These are phyloP conservation scores for Myxozyma neotropica DNA, from an alignment of 805 yeast genomes.

Conservation along the genomic window DNA sequence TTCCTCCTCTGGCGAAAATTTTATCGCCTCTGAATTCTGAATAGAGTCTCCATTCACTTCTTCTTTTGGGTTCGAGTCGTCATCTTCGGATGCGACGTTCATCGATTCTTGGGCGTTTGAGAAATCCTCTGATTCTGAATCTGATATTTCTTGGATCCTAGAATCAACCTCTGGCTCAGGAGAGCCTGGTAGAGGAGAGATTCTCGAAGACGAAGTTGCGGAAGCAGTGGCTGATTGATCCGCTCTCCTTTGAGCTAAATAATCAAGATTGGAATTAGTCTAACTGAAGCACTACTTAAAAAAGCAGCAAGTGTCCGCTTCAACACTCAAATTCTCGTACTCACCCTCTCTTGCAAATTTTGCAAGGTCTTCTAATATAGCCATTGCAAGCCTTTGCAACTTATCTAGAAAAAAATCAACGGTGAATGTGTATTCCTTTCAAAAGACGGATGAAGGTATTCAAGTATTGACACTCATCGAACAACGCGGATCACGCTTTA, in stretches of 20 bases:
- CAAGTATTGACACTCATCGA: too few relatives aligned
- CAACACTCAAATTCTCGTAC: background rate
- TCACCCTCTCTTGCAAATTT: conserved; percentile 6
- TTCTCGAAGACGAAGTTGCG: background rate
- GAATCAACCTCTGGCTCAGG: background rate
- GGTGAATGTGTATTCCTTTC: too few relatives aligned
- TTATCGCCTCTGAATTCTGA: background rate
- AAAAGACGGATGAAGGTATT: too few relatives aligned
- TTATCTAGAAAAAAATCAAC: too few relatives aligned
- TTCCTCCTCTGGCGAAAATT: conserved; percentile 35
- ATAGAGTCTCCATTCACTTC: background rate
- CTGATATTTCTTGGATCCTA: background rate
- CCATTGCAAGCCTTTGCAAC: background rate
- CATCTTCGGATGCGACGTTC: background rate
- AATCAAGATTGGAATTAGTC: background rate
- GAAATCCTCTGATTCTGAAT: background rate
- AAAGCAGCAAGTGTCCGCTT: too few relatives aligned
- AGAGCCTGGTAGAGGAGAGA: background rate
- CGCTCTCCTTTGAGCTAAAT: conserved; percentile 3
- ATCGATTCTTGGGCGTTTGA: background rate
- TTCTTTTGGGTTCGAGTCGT: background rate
- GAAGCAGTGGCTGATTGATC: conserved; percentile 8
- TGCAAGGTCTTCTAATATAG: conserved; percentile 4
- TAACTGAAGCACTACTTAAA: too few relatives aligned
- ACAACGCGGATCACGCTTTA: too few relatives aligned